Evolutionary conservation across 192 early-diverging fungal genomes (phyloP).

Genomic region (Pilaira anomala): DNA sequence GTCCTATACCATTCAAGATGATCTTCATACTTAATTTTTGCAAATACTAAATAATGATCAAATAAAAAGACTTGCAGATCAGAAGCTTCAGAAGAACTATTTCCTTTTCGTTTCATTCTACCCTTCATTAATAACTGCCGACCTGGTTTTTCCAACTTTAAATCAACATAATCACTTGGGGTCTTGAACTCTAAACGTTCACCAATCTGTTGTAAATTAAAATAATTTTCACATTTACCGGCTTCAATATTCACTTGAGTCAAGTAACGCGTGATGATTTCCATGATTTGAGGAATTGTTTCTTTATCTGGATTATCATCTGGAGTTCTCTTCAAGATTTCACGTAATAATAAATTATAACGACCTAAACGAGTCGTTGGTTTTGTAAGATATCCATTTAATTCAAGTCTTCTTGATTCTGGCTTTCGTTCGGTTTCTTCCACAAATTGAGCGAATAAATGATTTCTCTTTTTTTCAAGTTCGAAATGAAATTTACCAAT

Average conservation of each 20-base stretch:
- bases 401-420: conserved; percentile 74
- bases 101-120: conserved; percentile 66
- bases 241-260: conserved; percentile 81
- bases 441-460: conserved; percentile 73
- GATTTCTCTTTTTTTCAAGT: conserved; percentile 69
- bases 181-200: conserved; percentile 61
- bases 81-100: conserved; percentile 51
- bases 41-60: conserved; percentile 84
- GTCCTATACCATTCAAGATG: conserved; percentile 62
- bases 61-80: conserved; percentile 82
- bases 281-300: conserved; percentile 69
- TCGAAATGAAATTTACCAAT: conserved; percentile 82
- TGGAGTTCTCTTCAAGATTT: conserved; percentile 77
- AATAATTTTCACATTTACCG: conserved; percentile 83
- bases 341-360: conserved; percentile 80
- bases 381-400: conserved; percentile 86
- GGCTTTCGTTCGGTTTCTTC: conserved; percentile 72
- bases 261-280: conserved; percentile 70
- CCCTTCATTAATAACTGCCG: conserved; percentile 79
- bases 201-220: conserved; percentile 76
- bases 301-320: conserved; percentile 69
- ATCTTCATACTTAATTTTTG: conserved; percentile 63
- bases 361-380: conserved; percentile 86
- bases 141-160: conserved; percentile 70
- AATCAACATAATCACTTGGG: conserved; percentile 41